A percentile compares a stretch with the other conserved stretches of the same genome.
phyloP scores from a whole-genome alignment of 495 filamentous ascomycete genomes.

The Trypethelium eluteriae region DNA sequence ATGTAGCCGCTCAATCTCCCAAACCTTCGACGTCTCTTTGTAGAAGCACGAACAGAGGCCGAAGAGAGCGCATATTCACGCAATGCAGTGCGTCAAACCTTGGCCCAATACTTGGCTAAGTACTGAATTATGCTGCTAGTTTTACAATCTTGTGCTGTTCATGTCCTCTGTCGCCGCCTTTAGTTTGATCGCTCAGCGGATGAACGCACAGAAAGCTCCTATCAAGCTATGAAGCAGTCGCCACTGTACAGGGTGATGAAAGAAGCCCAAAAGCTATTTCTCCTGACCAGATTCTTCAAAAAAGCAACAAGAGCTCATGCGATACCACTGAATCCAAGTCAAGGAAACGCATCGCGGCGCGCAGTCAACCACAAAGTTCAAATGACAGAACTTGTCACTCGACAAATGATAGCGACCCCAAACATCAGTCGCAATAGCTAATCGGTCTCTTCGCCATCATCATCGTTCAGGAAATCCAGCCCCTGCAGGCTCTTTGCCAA shows the following conservation, averaged over 20 bases:
- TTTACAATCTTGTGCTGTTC: conserved; percentile 95
- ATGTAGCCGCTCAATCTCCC: conserved; percentile 69
- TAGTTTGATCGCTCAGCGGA: conserved; percentile 77
- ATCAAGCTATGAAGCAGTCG: neutral
- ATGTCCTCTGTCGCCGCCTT: conserved; percentile 90
- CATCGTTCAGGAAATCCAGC: conserved; percentile 46
- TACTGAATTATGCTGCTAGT: conserved; percentile 47
- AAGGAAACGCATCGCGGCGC: neutral
- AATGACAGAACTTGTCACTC: conserved; percentile 1
- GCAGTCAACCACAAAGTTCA: neutral
- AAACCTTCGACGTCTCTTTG: conserved; percentile 91
- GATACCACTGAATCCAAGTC: too few species aligned
- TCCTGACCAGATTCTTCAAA: too few species aligned
- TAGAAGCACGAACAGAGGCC: conserved; percentile 84
- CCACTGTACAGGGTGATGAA: neutral
- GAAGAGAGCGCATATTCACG: conserved; percentile 93
- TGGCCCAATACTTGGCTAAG: neutral
- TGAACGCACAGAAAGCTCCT: conserved; percentile 33
- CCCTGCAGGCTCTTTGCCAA: conserved; percentile 36
- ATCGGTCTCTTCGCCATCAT: conserved; percentile 47
- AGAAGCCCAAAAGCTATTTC: too few species aligned
- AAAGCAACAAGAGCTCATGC: too few species aligned
- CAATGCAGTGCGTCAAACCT: conserved; percentile 63
- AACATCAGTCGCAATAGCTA: conserved; percentile 27
- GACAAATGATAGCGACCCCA: neutral